Base-by-base conservation (phyloP, 495 filamentous ascomycete species). In the Glonium stellatum region DNA sequence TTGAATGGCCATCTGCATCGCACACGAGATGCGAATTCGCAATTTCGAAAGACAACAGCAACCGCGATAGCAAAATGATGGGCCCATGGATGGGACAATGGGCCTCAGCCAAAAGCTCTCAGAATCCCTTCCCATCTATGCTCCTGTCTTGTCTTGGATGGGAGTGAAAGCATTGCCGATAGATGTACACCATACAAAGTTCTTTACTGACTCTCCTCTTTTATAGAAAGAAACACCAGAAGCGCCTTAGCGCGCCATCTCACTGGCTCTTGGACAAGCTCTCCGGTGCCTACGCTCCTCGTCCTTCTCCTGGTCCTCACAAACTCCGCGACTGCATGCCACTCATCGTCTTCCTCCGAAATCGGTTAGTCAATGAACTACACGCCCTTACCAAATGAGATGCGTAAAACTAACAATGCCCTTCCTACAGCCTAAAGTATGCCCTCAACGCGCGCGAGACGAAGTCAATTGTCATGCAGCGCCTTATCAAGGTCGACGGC, bases 231-330 rank as follows among this genome's bases (percentile, higher is more conserved):
- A 98, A 98, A 85, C 95, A 98, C 80, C 91, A 96, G 77, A 97
- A 98, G 92, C 90, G 93, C 83, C 84, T 97, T 72, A 92, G 88
- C 77, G 93, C 93, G 75, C 93, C 93, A 70, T 92, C 88, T 76
- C 93, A 97, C 85, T 98, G 95, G 93, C 89, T 98, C 72, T 83
- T 98, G 73, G 93, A 98, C 87, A 98, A 98, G 80, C 86, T 97
- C 67, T 96, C 90, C 76, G 93, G 65, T 58, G 84, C 88, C 81
- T 97, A 97, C 77, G 93, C 93, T 69, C 93, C 93, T 75, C 89
- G 89, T 77, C 86, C 93, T 63, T 96, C 92, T 61, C 82, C 92
- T 70, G 93, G 93, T 87, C 93, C 93, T 74, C 95, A 98, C 86
- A 97, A 98, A 85, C 84, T 95, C 75, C 86, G 93, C 71, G 95